Conservation (phyloP, 352 stramenopile species). For the Plasmopara viticola region DNA sequence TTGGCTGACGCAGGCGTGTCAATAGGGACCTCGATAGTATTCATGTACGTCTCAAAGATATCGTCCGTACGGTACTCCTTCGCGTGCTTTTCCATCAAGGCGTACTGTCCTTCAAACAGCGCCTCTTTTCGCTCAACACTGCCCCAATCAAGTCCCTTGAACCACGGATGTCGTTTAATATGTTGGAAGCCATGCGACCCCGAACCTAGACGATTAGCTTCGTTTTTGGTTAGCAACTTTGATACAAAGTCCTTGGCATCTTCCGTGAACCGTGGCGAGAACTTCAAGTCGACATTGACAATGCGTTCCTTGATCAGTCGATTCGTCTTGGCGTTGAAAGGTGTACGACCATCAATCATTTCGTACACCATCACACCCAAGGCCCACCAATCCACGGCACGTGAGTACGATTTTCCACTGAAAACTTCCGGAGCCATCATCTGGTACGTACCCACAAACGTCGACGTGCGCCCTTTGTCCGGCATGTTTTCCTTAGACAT, state of each 20-base stretch:
- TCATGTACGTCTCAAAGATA: constrained; percentile 86
- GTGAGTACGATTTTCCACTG: constrained; percentile 78
- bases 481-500: constrained; percentile 97
- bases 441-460: constrained; percentile 90
- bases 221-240: constrained; percentile 92
- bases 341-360: constrained; percentile 81
- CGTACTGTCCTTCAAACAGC: constrained; percentile 59
- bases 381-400: constrained; percentile 87
- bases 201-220: constrained; percentile 87
- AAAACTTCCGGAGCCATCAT: constrained; percentile 91
- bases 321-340: constrained; percentile 86
- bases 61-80: constrained; percentile 75
- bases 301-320: constrained; percentile 82
- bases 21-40: constrained; percentile 73
- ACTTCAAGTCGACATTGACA: constrained; percentile 77
- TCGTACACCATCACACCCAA: constrained; percentile 86
- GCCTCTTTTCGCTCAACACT: constrained; percentile 49
- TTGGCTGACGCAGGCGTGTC: constrained; percentile 80
- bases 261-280: constrained; percentile 71
- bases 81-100: constrained; percentile 75
- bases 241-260: constrained; percentile 83
- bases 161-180: constrained; percentile 87
- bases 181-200: constrained; percentile 82
- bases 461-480: constrained; percentile 64
- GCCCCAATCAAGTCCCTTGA: constrained; percentile 83